phyloP scores from a whole-genome alignment of 2,329 filamentous ascomycete genomes.

The Chrysosporium queenslandicum region DNA sequence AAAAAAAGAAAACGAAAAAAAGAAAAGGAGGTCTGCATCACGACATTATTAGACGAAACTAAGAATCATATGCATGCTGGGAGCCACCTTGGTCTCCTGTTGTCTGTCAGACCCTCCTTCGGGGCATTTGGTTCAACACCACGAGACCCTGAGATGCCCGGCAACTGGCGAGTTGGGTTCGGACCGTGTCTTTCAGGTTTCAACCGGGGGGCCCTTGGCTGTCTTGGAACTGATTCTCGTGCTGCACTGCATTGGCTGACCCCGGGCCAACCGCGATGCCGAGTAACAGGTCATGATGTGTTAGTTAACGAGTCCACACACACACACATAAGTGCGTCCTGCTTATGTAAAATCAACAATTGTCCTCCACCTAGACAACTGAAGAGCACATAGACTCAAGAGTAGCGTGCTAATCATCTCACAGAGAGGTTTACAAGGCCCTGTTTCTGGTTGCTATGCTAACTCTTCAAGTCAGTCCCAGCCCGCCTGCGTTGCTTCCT shows the following conservation, averaged over 20 bases:
- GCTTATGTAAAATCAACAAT: too few relatives aligned
- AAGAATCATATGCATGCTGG: conserved; percentile 4
- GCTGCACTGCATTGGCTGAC: neutral
- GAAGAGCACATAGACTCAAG: too few relatives aligned
- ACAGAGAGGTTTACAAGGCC: too few relatives aligned
- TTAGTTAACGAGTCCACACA: too few relatives aligned
- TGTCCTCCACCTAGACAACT: too few relatives aligned
- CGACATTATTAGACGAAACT: conserved; percentile 6
- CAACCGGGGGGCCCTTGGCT: conserved; percentile 7
- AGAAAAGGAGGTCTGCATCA: neutral
- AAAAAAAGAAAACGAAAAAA: neutral
- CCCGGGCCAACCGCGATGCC: too few relatives aligned
- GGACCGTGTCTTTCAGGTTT: neutral
- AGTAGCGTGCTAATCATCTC: too few relatives aligned
- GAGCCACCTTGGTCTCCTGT: neutral
- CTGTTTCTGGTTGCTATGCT: too few relatives aligned
- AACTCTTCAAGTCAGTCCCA: too few relatives aligned
- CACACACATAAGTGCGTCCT: too few relatives aligned
- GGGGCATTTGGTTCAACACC: neutral
- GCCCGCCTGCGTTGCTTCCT: too few relatives aligned
- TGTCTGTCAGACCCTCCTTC: neutral
- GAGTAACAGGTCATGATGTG: too few relatives aligned
- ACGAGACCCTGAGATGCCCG: neutral
- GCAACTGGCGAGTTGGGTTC: neutral
- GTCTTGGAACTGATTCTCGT: conserved; percentile 8